Conservation (phyloP, 805 yeast genomes). For the Yarrowia osloensis region DNA sequence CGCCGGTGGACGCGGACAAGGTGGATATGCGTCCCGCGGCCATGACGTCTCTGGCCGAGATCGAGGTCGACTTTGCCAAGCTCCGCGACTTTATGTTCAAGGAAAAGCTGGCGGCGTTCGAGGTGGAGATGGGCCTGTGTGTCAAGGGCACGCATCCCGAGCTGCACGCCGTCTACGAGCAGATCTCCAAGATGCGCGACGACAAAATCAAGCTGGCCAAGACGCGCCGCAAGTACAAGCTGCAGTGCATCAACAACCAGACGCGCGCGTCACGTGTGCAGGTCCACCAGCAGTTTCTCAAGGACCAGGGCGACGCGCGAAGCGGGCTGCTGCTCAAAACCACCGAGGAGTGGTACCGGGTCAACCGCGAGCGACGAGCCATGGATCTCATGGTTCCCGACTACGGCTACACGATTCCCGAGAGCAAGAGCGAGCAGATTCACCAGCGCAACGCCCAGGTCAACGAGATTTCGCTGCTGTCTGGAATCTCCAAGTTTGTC, state of each 20-base stretch:
- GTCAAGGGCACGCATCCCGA: slow-evolving; percentile 91
- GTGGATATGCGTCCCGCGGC: slow-evolving; percentile 59
- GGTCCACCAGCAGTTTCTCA: slow-evolving; percentile 80
- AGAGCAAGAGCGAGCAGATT: slow-evolving; percentile 53
- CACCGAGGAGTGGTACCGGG: slow-evolving; percentile 87
- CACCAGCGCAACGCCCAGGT: slow-evolving; percentile 65
- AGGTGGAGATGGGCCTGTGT: slow-evolving; percentile 84
- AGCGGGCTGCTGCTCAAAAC: slow-evolving; percentile 65
- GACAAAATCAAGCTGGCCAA: slow-evolving; percentile 59
- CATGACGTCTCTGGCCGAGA: slow-evolving; percentile 68
- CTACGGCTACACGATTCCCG: slow-evolving; percentile 47
- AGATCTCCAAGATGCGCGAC: slow-evolving; percentile 73
- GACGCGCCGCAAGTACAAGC: slow-evolving; percentile 60
- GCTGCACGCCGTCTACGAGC: slow-evolving; percentile 65
- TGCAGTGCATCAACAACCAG: slow-evolving; percentile 75
- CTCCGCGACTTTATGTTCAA: slow-evolving; percentile 82
- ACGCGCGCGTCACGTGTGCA: slow-evolving; percentile 77
- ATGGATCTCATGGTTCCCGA: slow-evolving; percentile 65
- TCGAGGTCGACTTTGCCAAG: slow-evolving; percentile 84
- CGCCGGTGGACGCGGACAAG: slow-evolving; percentile 35
- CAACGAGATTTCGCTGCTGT: slow-evolving; percentile 67
- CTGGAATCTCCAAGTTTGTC: slow-evolving; percentile 64
- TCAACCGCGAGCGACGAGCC: slow-evolving; percentile 82
- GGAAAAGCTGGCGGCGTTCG: slow-evolving; percentile 73
- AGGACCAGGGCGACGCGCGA: slow-evolving; percentile 66